Base-by-base conservation (phyloP, 495 filamentous ascomycete genomes). In the Aspergillus affinis region DNA sequence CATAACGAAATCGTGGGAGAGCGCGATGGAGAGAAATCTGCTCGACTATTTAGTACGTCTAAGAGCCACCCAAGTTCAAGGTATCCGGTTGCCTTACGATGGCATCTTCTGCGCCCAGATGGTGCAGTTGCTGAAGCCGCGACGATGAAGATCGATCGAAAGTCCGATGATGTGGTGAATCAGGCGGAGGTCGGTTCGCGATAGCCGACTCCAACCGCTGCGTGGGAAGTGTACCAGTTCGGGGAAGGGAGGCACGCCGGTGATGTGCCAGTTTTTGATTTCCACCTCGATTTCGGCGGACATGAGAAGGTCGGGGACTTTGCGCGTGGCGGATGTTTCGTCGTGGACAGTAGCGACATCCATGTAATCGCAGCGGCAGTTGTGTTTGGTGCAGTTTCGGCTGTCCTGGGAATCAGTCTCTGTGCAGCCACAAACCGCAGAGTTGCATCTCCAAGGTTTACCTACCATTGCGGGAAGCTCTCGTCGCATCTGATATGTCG, bases 401-500 rank as follows among this genome's bases (percentile, higher is more conserved):
- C 93, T 98, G 65, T 41, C 12, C 36, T 58, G 19, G n/a, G 23
- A 9, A 18, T 55, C 26, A 60, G 58, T 10, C 18, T 47, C 15
- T 27, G 57, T 4, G 44, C 19, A 29, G 18, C 19, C 13, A 29
- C 55, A 45, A 44, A 36, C 21, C 17, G 18, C 49, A 23, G 21
- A 10, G 13, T 32, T 8, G 30, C 6, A 32, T 32, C 30, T 12
- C 36, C 13, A 41, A 6, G 50, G 51, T 29, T 46, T 55, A 75
- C 81, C 63, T 82, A 97, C 93, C 94, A 98, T 86, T 98, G 94
- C 21, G 95, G 94, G 66, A 93, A 96, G 60, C 83, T 96, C 75
- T 98, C 95, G 73, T 98, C 94, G 77, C 94, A 98, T 60, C 94
- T 86, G 71, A 98, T 98, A 76, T 98, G 94, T 68, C 94, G 86